Evolutionary conservation across 768 basidiomycete genomes (phyloP), one percentile per base, ranked within the genome.

Genomic region (Tricholoma furcatifolium): DNA sequence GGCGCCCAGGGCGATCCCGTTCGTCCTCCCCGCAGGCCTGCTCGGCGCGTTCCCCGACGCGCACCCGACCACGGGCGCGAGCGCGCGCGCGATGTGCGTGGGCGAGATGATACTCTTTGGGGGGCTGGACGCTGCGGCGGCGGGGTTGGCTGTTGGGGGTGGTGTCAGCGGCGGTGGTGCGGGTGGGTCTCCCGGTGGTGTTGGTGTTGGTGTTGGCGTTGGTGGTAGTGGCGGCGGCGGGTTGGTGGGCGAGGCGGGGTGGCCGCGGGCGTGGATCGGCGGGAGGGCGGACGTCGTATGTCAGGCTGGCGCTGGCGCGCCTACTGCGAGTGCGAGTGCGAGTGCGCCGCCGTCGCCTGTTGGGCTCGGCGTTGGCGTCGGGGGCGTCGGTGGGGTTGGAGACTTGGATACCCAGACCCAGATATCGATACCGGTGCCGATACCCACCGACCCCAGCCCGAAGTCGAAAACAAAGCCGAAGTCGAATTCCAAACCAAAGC

Each of bases 51-150:
- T 5, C 20, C 51, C 51, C 2, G n/a, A 36, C 36, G 4, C 43
- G 32, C 42, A 15, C 43, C 5, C 42, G 47, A 36, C 35, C 34
- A 15, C 38, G 1, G 2, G 36, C 12, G 36, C 21, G 36, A 42
- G 40, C 39, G 12, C 21, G 40, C 23, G 36, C 4, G 3, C 27
- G 27, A 27, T 27, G 17, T 40, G 60, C 31, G 34, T 66, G 1
- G 70, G 64, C n/a, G 72, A 69, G 52, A 54, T 63, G 41, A 41
- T 72, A 8, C 44, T 72, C 1, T 50, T 65, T 2, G 70, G 71
- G 0, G 51, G 55, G 45, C 45, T 71, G 39, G 70, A 71, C 42
- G 41, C 23, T 10, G 57, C 56, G n/a, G 56, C 52, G 3, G 40
- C 52, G 6, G 60, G 53, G 32, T 32, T 10, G 47, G 51, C 32